Evolutionary conservation across 1,139 yeast genomes (phyloP).

Genomic region (Protomyces inouyei): DNA sequence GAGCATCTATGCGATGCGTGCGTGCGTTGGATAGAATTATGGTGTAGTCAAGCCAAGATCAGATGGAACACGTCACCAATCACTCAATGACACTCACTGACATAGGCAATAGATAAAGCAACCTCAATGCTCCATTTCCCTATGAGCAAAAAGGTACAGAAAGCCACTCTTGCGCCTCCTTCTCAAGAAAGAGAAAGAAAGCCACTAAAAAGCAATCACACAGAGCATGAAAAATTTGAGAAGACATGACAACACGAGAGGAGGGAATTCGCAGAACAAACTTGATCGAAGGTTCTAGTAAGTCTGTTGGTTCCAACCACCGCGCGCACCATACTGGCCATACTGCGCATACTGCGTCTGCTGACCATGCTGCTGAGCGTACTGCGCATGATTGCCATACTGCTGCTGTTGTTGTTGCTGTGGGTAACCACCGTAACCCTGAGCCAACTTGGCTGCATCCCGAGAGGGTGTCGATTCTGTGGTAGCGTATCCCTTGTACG

Average conservation of each 20-base stretch:
- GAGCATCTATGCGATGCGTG: too few species aligned
- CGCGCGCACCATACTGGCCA: constrained; percentile 12
- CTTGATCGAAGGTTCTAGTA: background rate
- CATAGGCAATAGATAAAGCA: background rate
- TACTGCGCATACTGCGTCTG: constrained; percentile 21
- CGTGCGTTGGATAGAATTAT: background rate
- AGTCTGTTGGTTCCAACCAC: constrained; percentile 2
- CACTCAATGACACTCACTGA: background rate
- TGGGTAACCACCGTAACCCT: constrained; percentile 1
- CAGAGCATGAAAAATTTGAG: too few species aligned
- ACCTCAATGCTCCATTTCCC: background rate
- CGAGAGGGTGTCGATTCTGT: constrained; percentile 6
- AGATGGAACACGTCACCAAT: background rate
- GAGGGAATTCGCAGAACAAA: too few species aligned
- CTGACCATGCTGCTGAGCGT: background rate
- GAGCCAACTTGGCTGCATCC: constrained; percentile 9
- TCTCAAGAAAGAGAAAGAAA: background rate
- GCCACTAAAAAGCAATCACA: background rate
- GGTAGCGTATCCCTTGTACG: constrained; percentile 22
- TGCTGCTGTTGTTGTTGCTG: constrained; percentile 1
- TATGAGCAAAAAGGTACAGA: background rate
- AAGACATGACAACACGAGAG: too few species aligned
- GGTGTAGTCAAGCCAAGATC: background rate
- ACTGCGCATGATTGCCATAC: constrained; percentile 7
- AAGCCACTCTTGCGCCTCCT: background rate